A percentile compares a stretch with the other conserved stretches of the same genome.
Conservation (phyloP, 2,329 filamentous ascomycete genomes). For the Xylariaceae sp. region DNA sequence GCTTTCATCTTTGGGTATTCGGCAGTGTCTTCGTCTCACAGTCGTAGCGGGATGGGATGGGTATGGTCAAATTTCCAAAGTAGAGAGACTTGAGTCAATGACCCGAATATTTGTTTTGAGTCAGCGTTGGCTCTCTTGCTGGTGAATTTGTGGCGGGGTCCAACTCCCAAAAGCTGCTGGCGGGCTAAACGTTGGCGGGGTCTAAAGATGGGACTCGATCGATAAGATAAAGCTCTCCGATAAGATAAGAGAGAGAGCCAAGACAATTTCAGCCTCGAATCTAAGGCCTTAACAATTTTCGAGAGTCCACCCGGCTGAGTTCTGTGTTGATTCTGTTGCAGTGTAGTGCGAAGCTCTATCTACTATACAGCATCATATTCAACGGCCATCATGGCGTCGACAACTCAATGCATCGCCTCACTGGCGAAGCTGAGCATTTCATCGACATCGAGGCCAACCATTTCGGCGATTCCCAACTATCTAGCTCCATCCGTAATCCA, state of each 20-base stretch:
- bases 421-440: constrained; percentile 47
- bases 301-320: too few species aligned
- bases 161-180: neutral
- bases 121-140: neutral
- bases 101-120: constrained; percentile 1
- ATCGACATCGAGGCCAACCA: constrained; percentile 36
- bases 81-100: constrained; percentile 9
- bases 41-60: too few species aligned
- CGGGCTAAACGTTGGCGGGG: neutral
- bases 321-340: too few species aligned
- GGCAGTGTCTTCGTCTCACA: too few species aligned
- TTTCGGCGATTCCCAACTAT: constrained; percentile 42
- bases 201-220: neutral
- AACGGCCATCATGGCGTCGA: constrained; percentile 41
- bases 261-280: constrained; percentile 18
- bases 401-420: constrained; percentile 50
- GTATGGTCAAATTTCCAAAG: too few species aligned
- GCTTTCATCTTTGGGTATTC: constrained; percentile 49
- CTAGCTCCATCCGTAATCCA: constrained; percentile 44
- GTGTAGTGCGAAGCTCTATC: too few species aligned
- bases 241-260: constrained; percentile 19
- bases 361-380: constrained; percentile 9
- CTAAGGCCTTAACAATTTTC: constrained; percentile 11
- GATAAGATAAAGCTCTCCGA: constrained; percentile 4
- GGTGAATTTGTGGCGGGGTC: constrained; percentile 15